phyloP scores from a whole-genome alignment of 2,329 filamentous ascomycete genomes.

The Alternaria ventricosa region DNA sequence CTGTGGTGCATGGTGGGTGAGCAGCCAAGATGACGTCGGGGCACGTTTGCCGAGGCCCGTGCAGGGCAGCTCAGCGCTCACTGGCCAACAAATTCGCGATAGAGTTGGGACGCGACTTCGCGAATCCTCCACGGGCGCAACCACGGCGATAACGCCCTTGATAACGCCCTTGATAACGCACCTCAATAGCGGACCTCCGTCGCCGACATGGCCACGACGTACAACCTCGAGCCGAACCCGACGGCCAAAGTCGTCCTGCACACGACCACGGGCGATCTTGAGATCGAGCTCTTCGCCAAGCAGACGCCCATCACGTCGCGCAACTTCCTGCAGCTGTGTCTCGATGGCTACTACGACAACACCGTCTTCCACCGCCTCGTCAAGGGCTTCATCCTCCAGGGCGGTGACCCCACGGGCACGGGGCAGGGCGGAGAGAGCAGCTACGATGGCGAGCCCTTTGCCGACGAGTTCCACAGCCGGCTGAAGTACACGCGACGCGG shows the following conservation, averaged over 20 bases:
- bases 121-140: not conserved
- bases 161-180: not conserved
- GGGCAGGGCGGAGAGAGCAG: slow-evolving; percentile 92
- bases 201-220: slow-evolving; percentile 78
- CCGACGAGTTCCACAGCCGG: slow-evolving; percentile 90
- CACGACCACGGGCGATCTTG: slow-evolving; percentile 87
- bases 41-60: slow-evolving; percentile 8
- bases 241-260: slow-evolving; percentile 91
- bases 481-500: slow-evolving; percentile 93
- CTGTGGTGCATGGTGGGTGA: slow-evolving; percentile 1
- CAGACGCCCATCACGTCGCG: slow-evolving; percentile 90
- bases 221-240: slow-evolving; percentile 93
- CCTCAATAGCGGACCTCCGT: not conserved
- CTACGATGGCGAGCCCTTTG: slow-evolving; percentile 81
- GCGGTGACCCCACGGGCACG: slow-evolving; percentile 91
- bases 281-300: slow-evolving; percentile 92
- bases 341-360: slow-evolving; percentile 93
- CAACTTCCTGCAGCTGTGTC: slow-evolving; percentile 93
- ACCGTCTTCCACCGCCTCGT: slow-evolving; percentile 94
- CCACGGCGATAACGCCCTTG: not conserved
- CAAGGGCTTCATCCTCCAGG: slow-evolving; percentile 91
- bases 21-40: slow-evolving; percentile 17
- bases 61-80: slow-evolving; percentile 6
- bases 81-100: slow-evolving; percentile 9
- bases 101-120: slow-evolving; percentile 4